Evolutionary conservation across 495 filamentous ascomycete genomes (phyloP).

Genomic region (Neurospora sp.): DNA sequence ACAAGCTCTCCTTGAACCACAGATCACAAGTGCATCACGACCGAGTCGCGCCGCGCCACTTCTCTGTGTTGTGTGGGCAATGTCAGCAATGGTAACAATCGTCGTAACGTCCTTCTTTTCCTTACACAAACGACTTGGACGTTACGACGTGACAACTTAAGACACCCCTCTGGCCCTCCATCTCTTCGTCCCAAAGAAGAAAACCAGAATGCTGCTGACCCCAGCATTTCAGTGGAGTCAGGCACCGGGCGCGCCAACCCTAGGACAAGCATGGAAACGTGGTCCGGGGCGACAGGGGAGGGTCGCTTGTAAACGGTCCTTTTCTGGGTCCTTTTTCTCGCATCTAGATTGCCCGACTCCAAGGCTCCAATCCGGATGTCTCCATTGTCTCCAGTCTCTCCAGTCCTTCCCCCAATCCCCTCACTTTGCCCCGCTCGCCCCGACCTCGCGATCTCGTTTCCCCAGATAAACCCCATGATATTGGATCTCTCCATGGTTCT

Average conservation of each 20-base stretch:
- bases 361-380: background rate
- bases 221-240: background rate
- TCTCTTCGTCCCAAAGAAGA: background rate
- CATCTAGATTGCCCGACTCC: background rate
- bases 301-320: background rate
- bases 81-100: background rate
- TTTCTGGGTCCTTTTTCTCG: background rate
- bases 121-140: background rate
- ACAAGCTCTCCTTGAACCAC: background rate
- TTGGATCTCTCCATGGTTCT: background rate
- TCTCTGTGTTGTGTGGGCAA: background rate
- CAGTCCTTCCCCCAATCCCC: background rate
- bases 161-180: background rate
- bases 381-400: background rate
- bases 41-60: background rate
- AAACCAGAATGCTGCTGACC: background rate
- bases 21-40: background rate
- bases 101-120: background rate
- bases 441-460: background rate
- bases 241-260: background rate
- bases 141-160: background rate
- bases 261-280: background rate
- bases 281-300: background rate
- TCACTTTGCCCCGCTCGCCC: background rate
- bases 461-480: background rate